Percentiles rank a stretch among this genome's conserved stretches.
Evolutionary conservation across 495 filamentous ascomycete species (phyloP).

Genomic region (Cercophora newfieldiana): DNA sequence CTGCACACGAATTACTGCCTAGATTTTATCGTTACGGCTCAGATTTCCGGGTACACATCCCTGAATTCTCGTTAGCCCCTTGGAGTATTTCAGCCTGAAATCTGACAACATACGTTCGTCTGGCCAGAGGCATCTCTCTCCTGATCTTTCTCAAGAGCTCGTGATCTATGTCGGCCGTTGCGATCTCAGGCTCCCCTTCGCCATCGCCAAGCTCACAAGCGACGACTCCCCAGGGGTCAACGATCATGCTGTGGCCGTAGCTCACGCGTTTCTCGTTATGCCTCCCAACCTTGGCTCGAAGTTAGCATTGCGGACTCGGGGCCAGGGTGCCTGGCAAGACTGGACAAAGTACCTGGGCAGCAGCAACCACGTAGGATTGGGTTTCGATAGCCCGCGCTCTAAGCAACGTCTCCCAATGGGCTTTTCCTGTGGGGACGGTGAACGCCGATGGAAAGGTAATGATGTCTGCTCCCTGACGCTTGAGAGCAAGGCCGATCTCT

Average conservation of each 20-base stretch:
- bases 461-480: slow-evolving; percentile 57
- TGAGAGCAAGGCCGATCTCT: slow-evolving; percentile 67
- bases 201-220: slow-evolving; percentile 60
- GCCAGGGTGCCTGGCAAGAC: background rate
- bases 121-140: slow-evolving; percentile 63
- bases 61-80: slow-evolving; percentile 9
- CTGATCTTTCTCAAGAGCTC: slow-evolving; percentile 49
- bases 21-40: background rate
- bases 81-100: background rate
- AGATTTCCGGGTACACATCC: slow-evolving; percentile 33
- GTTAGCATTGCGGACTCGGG: slow-evolving; percentile 31
- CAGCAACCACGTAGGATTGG: slow-evolving; percentile 82
- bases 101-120: slow-evolving; percentile 47
- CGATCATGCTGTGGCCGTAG: slow-evolving; percentile 87
- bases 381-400: slow-evolving; percentile 86
- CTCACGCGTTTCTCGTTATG: slow-evolving; percentile 80
- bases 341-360: slow-evolving; percentile 70
- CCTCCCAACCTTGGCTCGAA: slow-evolving; percentile 66
- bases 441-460: slow-evolving; percentile 91
- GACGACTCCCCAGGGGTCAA: slow-evolving; percentile 85
- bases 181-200: slow-evolving; percentile 44
- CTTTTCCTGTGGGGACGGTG: slow-evolving; percentile 80
- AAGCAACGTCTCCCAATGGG: slow-evolving; percentile 81
- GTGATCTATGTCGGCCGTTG: slow-evolving; percentile 49
- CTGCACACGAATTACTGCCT: no score